Conservation (phyloP, 768 basidiomycete genomes). For the Pisolithus microcarpus region DNA sequence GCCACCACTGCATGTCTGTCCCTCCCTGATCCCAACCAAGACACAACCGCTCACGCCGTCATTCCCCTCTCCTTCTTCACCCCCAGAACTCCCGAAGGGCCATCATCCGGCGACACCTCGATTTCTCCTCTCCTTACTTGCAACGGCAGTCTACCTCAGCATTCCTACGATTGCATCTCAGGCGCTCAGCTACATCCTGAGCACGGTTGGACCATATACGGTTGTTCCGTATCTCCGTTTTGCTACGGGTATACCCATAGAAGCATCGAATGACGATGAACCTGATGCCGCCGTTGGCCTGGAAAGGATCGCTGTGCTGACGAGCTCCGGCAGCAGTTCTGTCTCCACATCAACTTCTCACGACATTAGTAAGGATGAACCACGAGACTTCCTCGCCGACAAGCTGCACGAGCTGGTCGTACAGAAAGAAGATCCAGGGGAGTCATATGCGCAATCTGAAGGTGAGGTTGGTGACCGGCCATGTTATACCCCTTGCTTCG, state of each 20-base stretch:
- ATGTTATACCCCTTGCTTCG: conserved; percentile 37
- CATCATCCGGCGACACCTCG: conserved; percentile 73
- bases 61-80: conserved; percentile 34
- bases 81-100: conserved; percentile 34
- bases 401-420: conserved; percentile 26
- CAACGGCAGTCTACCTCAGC: conserved; percentile 80
- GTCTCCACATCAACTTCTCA: conserved; percentile 3
- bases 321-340: conserved; percentile 29
- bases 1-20: conserved; percentile 62
- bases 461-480: conserved; percentile 11
- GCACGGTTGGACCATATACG: conserved; percentile 73
- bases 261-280: conserved; percentile 35
- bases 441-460: conserved; percentile 27
- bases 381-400: conserved; percentile 21
- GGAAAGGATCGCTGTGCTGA: conserved; percentile 53
- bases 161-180: conserved; percentile 71
- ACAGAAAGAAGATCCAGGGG: conserved; percentile 32
- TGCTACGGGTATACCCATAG: conserved; percentile 66
- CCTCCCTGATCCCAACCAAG: conserved; percentile 57
- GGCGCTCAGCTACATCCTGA: conserved; percentile 63
- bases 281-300: conserved; percentile 62
- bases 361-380: conserved; percentile 3
- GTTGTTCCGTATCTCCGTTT: conserved; percentile 73
- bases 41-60: conserved; percentile 64
- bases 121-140: conserved; percentile 80